Evolutionary conservation across 345 rosid genomes (phyloP), one percentile per base, ranked within the genome.

Genomic region (Streptanthus diversifolius): DNA sequence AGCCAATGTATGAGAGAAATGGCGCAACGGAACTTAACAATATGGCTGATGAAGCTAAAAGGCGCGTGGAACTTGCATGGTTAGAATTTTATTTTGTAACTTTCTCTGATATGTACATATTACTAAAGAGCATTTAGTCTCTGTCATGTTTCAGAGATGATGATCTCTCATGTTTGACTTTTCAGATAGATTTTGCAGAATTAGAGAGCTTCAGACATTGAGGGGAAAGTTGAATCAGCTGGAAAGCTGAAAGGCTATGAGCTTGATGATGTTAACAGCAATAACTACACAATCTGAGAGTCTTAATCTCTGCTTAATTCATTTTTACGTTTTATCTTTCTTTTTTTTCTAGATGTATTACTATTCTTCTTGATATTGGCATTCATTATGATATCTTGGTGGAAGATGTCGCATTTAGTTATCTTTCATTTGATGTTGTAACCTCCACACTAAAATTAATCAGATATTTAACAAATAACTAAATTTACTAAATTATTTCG

Each of bases 21-120:
- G 58, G 60, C 2, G 37, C 74, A 18, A 36, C 73, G 17, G 85
- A 86, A 24, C 58, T 74, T 36, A 77, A 45, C 47, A 63, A 30
- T 41, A 77, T 86, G 86, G 87, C 84, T 35, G 90, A 82, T 18
- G 87, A 86, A 75, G 82, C 86, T 49, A 80, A 57, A 75, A 77
- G 81, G 22, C 86, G 85, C 1, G 87, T 86, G 8, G 87, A 84
- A 70, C 36, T 79, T 74, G 62, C 76, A 64, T 71, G 80, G 80
- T 78, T 53, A 52, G 30, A 51, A 3, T 55, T 3, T 45, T 13
- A n/a, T 14, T 0, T 8, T 2, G 5, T 40, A 43, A 55, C 12
- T 24, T 45, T 56, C 40, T 35, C 45, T 32, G 11, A 41, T 32
- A 10, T 32, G 8, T 3, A 37, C 12, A 22, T 49, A 5, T 25